These are phyloP conservation scores for Scolecobasidium constrictum DNA, from an alignment of 2,329 filamentous ascomycete species.

Conservation along the genomic window DNA sequence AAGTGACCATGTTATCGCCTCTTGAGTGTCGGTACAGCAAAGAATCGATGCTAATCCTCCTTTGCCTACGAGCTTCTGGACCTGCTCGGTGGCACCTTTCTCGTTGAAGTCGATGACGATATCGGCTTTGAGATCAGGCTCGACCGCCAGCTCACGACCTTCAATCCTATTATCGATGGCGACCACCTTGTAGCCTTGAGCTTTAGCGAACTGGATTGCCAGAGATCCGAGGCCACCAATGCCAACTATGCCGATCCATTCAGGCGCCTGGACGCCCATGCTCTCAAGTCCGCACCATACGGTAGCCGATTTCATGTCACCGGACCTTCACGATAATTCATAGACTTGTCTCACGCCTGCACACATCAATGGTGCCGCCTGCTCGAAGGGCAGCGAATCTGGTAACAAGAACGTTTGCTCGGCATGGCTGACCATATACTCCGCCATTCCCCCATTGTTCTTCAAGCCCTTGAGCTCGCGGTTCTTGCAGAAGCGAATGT, in stretches of 20 bases:
- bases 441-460: slow-evolving; percentile 21
- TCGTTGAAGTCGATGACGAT: slow-evolving; percentile 43
- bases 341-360: too few relatives aligned
- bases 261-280: too few relatives aligned
- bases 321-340: too few relatives aligned
- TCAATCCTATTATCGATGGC: slow-evolving; percentile 45
- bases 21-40: slow-evolving; percentile 18
- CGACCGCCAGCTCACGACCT: slow-evolving; percentile 36
- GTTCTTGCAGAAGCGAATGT: slow-evolving; percentile 20
- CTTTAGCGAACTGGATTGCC: slow-evolving; percentile 40
- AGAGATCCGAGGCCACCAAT: slow-evolving; percentile 35
- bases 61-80: slow-evolving; percentile 37
- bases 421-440: slow-evolving; percentile 22
- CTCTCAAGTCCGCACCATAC: too few relatives aligned
- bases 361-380: too few relatives aligned
- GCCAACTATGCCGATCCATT: slow-evolving; percentile 29
- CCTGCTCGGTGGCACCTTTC: slow-evolving; percentile 35
- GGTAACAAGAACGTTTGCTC: too few relatives aligned
- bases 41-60: slow-evolving; percentile 31
- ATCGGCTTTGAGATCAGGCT: slow-evolving; percentile 35
- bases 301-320: too few relatives aligned
- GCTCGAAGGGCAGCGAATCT: too few relatives aligned
- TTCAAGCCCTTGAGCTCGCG: slow-evolving; percentile 20
- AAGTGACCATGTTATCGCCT: slow-evolving; percentile 17
- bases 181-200: slow-evolving; percentile 39